Evolutionary conservation across 768 basidiomycete genomes (phyloP).

Genomic region (Calocybe cyanea): DNA sequence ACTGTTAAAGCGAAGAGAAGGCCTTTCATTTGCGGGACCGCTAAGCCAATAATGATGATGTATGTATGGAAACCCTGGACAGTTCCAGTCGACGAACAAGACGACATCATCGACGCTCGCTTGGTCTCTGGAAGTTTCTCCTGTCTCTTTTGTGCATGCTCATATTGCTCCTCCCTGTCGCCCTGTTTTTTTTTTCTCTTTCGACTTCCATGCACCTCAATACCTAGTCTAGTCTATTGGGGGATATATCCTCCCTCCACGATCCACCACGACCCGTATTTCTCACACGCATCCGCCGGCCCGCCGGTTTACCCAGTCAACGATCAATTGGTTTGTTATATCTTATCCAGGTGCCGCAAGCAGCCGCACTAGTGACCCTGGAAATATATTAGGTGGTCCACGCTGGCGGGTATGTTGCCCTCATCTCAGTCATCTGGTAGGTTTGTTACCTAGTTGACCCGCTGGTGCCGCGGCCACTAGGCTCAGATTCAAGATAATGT

Average conservation of each 20-base stretch:
- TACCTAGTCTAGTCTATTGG: conserved; percentile 9
- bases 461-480: too few species aligned
- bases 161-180: too few species aligned
- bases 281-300: conserved; percentile 1
- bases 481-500: too few species aligned
- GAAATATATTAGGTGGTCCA: background rate
- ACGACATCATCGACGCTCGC: too few species aligned
- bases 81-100: too few species aligned
- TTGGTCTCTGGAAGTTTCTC: too few species aligned
- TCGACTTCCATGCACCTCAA: background rate
- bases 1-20: background rate
- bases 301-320: conserved; percentile 6
- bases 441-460: too few species aligned
- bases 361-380: conserved; percentile 2
- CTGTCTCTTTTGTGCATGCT: too few species aligned
- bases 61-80: too few species aligned
- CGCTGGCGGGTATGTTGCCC: too few species aligned
- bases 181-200: background rate
- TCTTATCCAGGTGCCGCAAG: conserved; percentile 1
- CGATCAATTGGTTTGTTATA: too few species aligned
- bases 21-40: background rate
- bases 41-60: background rate
- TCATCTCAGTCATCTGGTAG: too few species aligned
- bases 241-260: conserved; percentile 8
- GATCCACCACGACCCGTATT: conserved; percentile 6